A percentile compares a stretch with the other conserved stretches of the same genome.
Evolutionary conservation across 805 yeast species (phyloP).

Genomic region (Sugiyamaella valdiviana): DNA sequence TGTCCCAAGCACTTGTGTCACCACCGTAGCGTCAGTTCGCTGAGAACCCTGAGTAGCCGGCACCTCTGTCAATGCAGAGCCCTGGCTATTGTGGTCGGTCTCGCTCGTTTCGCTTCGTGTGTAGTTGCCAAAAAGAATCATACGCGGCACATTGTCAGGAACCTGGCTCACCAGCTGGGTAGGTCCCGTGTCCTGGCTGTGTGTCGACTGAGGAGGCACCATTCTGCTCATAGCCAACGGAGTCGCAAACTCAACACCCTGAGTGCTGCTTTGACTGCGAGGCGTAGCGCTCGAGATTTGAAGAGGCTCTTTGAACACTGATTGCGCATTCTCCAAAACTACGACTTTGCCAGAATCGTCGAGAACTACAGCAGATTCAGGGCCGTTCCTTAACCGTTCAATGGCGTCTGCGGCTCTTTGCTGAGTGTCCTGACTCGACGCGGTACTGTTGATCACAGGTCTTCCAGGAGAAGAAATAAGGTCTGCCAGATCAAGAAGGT

Average conservation of each 20-base stretch:
- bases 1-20: slow-evolving; percentile 9
- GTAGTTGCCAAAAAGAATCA: background rate
- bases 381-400: background rate
- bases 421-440: background rate
- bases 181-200: background rate
- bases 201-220: background rate
- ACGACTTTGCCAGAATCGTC: background rate
- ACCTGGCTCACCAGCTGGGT: background rate
- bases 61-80: background rate
- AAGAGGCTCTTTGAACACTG: background rate
- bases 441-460: background rate
- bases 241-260: background rate
- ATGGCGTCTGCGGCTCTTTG: background rate
- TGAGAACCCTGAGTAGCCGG: background rate
- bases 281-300: background rate
- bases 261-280: background rate
- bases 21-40: background rate
- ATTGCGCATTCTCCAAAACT: background rate
- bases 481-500: background rate
- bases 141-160: background rate
- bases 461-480: background rate
- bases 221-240: background rate
- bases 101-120: background rate
- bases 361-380: background rate
- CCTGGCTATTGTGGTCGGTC: background rate